phyloP scores from a whole-genome alignment of 169 alveolate species.

The Plasmodium cynomolgi region DNA sequence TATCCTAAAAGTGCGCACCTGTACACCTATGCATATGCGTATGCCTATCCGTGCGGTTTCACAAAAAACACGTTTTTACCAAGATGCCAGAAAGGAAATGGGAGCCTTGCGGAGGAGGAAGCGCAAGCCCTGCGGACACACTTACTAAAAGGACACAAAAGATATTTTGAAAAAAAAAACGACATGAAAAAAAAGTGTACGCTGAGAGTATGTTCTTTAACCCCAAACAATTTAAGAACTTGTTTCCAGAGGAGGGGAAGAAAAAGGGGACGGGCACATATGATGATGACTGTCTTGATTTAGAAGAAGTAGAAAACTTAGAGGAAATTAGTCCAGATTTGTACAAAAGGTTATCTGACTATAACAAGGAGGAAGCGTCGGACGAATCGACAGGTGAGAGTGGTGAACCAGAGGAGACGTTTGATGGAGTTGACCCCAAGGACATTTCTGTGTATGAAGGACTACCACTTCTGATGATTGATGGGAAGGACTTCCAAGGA shows the following conservation, averaged over 20 bases:
- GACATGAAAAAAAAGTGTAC: not conserved
- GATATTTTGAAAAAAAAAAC: not conserved
- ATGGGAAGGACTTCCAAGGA: constrained; percentile 68
- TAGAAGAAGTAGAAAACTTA: constrained; percentile 55
- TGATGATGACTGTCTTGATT: constrained; percentile 14
- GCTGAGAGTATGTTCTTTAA: constrained; percentile 56
- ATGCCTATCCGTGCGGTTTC: not conserved
- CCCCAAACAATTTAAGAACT: constrained; percentile 59
- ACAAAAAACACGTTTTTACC: not conserved
- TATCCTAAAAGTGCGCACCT: not conserved
- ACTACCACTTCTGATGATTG: constrained; percentile 71
- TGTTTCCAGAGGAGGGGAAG: constrained; percentile 33
- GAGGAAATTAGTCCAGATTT: constrained; percentile 48
- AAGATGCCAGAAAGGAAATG: not conserved
- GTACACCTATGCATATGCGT: not conserved
- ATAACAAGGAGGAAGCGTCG: not conserved
- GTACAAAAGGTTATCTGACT: constrained; percentile 19
- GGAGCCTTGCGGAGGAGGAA: not conserved
- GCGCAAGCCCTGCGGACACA: not conserved
- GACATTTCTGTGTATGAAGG: constrained; percentile 54
- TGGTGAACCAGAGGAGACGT: not conserved
- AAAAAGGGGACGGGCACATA: not conserved
- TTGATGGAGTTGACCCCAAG: constrained; percentile 6
- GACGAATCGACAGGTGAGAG: not conserved
- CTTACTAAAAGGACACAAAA: not conserved